These are phyloP conservation scores for Xylariaceae sp. DNA, from an alignment of 2,329 filamentous ascomycete species.

Conservation along the genomic window DNA sequence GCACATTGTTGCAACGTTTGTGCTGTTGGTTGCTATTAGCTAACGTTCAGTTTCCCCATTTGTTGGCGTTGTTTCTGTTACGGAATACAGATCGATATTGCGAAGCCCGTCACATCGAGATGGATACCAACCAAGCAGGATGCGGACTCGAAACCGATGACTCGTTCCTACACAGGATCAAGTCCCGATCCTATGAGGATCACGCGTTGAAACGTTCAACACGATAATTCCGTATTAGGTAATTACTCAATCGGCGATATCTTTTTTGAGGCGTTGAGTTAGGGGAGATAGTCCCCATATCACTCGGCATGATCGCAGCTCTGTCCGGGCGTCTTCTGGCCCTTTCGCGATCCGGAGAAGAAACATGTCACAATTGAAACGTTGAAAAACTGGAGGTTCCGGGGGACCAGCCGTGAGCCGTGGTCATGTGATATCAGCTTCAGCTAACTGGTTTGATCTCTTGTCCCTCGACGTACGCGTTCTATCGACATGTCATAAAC, in stretches of 20 bases:
- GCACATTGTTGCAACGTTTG: neutral
- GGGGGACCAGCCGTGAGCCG: neutral
- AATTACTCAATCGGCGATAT: no score
- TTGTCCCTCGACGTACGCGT: neutral
- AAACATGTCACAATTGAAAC: no score
- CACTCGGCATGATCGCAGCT: no score
- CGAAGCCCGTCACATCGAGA: neutral
- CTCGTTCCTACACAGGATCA: neutral
- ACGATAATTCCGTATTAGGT: neutral
- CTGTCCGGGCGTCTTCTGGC: no score
- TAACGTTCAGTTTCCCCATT: neutral
- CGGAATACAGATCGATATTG: neutral
- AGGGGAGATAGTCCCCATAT: no score
- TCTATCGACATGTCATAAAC: neutral
- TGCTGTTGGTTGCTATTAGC: neutral
- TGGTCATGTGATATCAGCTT: neutral
- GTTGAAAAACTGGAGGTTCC: neutral
- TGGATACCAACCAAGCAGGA: neutral
- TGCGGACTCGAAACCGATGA: neutral
- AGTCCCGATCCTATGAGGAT: constrained; percentile 3
- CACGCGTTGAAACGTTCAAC: constrained; percentile 4
- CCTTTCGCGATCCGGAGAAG: no score
- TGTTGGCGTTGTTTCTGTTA: neutral
- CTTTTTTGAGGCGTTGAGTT: no score
- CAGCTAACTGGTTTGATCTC: neutral